A percentile compares a stretch with the other conserved stretches of the same genome.
phyloP scores from a whole-genome alignment of 2,329 filamentous ascomycete species.

The Trichothecium roseum region DNA sequence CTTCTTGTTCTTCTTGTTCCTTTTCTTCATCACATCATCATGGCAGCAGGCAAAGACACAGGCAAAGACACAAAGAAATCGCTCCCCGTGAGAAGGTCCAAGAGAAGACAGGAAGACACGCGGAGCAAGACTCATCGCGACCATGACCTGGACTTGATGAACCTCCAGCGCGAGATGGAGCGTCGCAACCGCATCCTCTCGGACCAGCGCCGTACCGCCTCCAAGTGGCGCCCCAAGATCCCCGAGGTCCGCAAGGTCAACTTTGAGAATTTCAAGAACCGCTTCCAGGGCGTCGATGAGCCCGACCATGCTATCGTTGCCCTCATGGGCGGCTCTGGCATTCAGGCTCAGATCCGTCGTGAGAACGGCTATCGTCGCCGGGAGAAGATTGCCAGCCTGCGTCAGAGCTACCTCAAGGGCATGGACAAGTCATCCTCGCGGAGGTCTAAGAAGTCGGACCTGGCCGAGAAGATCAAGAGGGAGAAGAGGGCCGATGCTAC shows the following conservation, averaged over 20 bases:
- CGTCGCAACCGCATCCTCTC: constrained; percentile 24
- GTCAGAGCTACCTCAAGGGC: constrained; percentile 17
- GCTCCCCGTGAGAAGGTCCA: no score
- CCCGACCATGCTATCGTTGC: constrained; percentile 29
- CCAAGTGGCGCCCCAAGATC: constrained; percentile 30
- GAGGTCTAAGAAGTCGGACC: constrained; percentile 6
- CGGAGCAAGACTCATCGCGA: constrained; percentile 9
- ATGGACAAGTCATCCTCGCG: neutral
- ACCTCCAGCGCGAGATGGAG: constrained; percentile 23
- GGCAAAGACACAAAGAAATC: no score
- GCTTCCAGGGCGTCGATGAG: constrained; percentile 22
- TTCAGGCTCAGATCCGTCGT: constrained; percentile 26
- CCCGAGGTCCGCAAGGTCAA: constrained; percentile 27
- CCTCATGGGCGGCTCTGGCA: constrained; percentile 20
- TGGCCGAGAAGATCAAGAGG: constrained; percentile 10
- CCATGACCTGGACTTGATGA: constrained; percentile 16
- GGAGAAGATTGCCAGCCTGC: constrained; percentile 22
- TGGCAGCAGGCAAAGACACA: no score
- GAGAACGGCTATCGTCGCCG: constrained; percentile 24
- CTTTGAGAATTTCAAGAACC: constrained; percentile 34
- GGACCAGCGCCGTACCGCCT: constrained; percentile 20
- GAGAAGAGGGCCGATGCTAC: constrained; percentile 14
- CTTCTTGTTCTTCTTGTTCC: no score
- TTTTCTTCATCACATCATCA: no score
- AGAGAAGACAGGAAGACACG: no score